phyloP scores from a whole-genome alignment of 2,329 filamentous ascomycete species.

The Stromatinia cepivora region DNA sequence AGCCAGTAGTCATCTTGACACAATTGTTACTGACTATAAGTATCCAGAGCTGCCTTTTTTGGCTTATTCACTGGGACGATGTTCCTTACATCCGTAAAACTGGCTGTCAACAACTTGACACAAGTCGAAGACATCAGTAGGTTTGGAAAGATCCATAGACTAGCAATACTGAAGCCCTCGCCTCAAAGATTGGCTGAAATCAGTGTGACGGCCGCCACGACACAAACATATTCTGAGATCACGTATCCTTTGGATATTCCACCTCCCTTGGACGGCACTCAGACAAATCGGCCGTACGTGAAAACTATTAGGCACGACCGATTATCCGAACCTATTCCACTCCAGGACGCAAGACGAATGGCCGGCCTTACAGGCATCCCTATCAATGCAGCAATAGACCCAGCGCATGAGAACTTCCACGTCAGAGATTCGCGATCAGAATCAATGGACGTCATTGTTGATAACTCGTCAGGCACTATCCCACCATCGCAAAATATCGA shows the following conservation, averaged over 20 bases:
- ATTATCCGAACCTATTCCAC: constrained; percentile 15
- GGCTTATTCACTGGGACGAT: constrained; percentile 79
- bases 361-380: background rate
- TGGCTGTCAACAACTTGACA: constrained; percentile 72
- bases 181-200: constrained; percentile 28
- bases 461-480: background rate
- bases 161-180: constrained; percentile 69
- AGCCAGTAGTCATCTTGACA: constrained; percentile 34
- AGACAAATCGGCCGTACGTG: constrained; percentile 11
- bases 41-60: constrained; percentile 61
- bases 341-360: constrained; percentile 15
- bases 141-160: constrained; percentile 61
- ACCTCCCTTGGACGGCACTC: background rate
- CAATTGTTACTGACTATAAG: constrained; percentile 15
- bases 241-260: constrained; percentile 55
- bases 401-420: background rate
- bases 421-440: background rate
- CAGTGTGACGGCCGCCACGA: constrained; percentile 44
- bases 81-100: constrained; percentile 69
- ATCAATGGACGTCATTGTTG: background rate
- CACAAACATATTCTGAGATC: constrained; percentile 52
- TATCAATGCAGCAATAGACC: background rate
- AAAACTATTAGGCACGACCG: constrained; percentile 21
- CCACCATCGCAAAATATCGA: background rate
- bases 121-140: constrained; percentile 77